Percentiles rank a stretch among this genome's conserved stretches.
phyloP scores from a whole-genome alignment of 768 basidiomycete species.

The Neoboletus magnificus region DNA sequence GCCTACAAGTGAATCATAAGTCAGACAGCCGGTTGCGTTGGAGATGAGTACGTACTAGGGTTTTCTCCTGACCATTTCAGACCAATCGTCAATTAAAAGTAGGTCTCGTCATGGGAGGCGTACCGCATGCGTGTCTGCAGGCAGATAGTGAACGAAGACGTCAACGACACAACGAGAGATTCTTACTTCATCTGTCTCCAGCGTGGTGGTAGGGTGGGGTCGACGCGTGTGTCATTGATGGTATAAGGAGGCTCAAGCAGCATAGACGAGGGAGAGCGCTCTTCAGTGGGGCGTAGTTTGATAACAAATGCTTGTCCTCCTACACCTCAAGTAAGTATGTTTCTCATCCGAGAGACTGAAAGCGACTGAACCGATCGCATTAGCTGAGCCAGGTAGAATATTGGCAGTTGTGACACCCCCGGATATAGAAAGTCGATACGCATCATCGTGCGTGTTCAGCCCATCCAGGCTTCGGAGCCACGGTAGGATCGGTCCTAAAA shows the following conservation, averaged over 20 bases:
- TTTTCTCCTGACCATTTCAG: conserved; percentile 42
- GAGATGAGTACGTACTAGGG: conserved; percentile 32
- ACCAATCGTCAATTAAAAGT: neutral
- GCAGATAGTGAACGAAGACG: conserved; percentile 2
- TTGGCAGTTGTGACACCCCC: conserved; percentile 88
- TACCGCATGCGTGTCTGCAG: conserved; percentile 60
- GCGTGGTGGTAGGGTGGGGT: conserved; percentile 42
- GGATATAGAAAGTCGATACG: conserved; percentile 69
- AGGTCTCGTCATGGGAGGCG: neutral
- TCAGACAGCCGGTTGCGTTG: neutral
- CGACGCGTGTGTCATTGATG: conserved; percentile 45
- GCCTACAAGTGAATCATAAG: conserved; percentile 11
- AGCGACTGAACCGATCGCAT: conserved; percentile 60
- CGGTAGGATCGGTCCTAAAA: conserved; percentile 56
- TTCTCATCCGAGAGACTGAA: conserved; percentile 16
- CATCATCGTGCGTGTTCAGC: conserved; percentile 81
- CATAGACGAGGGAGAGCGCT: conserved; percentile 77
- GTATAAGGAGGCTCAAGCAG: conserved; percentile 77
- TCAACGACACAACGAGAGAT: neutral
- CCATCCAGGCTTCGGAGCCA: conserved; percentile 83
- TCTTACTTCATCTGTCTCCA: conserved; percentile 83
- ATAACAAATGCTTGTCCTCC: conserved; percentile 88
- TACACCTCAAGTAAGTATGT: conserved; percentile 25
- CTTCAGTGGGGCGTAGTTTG: conserved; percentile 75
- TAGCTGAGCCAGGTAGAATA: conserved; percentile 72